Conservation (phyloP, 2,329 filamentous ascomycete genomes). For the Aureobasidium vineae region DNA sequence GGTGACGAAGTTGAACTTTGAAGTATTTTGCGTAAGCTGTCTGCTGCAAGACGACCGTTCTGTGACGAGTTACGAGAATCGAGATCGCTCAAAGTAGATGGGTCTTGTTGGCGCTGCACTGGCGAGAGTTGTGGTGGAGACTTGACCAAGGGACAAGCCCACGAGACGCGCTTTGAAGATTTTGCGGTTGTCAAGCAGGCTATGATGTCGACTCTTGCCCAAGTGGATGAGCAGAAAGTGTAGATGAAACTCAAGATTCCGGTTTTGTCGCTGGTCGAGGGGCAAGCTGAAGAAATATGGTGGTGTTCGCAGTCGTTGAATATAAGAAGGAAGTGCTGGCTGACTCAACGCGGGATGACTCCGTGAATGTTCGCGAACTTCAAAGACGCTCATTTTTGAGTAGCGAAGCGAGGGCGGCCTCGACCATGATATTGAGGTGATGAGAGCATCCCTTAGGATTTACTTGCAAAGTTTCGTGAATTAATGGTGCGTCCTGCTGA, state of each 20-base stretch:
- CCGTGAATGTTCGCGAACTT: not conserved
- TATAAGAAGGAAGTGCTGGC: not conserved
- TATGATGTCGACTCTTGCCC: not conserved
- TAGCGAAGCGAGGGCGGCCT: not conserved
- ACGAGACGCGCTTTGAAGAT: not conserved
- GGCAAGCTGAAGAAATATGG: not conserved
- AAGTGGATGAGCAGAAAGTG: not conserved
- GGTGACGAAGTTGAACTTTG: not conserved
- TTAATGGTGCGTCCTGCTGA: not conserved
- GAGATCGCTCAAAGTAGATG: not conserved
- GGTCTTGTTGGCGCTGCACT: not conserved
- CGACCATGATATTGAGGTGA: not conserved
- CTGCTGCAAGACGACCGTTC: not conserved
- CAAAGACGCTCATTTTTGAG: not conserved
- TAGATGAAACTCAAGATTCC: not conserved
- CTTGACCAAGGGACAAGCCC: constrained; percentile 2
- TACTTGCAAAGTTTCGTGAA: not conserved
- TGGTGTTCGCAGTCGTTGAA: no score
- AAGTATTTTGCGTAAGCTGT: not conserved
- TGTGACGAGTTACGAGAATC: not conserved
- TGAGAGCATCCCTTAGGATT: not conserved
- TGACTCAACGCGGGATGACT: not conserved
- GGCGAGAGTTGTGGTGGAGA: no score
- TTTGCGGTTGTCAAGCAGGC: not conserved
- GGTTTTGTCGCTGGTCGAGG: not conserved